Percentiles rank a stretch among this genome's conserved stretches.
Conservation (phyloP, 176 grass and related monocot genomes). For the Triticum monococcum region DNA sequence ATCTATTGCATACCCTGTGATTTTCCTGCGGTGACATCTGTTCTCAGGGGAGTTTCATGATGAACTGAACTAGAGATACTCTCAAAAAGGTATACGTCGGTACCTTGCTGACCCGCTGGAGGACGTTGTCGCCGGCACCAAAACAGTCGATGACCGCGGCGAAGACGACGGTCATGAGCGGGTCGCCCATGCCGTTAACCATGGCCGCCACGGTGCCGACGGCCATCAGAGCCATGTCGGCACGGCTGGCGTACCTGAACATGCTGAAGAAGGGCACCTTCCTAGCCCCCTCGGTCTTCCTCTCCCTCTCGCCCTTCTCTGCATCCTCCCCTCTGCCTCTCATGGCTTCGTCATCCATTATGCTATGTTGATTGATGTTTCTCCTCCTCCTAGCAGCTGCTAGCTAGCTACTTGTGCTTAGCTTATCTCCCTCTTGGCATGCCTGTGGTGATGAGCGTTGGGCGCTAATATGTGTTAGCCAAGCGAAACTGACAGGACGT, state of each 20-base stretch:
- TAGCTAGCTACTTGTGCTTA: not conserved
- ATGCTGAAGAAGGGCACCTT: conserved; percentile 37
- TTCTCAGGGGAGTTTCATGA: not conserved
- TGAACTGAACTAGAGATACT: not conserved
- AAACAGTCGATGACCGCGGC: conserved; percentile 39
- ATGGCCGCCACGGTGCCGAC: conserved; percentile 46
- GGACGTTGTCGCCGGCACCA: conserved; percentile 27
- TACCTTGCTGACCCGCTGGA: conserved; percentile 58
- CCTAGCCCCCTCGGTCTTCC: not conserved
- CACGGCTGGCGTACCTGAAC: conserved; percentile 44
- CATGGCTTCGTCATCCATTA: not conserved
- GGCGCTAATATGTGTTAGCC: not conserved
- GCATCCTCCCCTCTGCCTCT: not conserved
- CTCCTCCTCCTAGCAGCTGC: not conserved
- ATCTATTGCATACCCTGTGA: not conserved
- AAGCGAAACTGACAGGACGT: not conserved
- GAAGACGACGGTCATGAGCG: conserved; percentile 57
- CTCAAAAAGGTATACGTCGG: not conserved
- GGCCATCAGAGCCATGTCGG: conserved; percentile 38
- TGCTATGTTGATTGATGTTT: no score
- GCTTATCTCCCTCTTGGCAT: not conserved
- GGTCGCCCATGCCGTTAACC: conserved; percentile 51
- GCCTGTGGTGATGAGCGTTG: not conserved
- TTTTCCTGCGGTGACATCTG: no score
- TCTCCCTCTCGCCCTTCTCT: not conserved